Evolutionary conservation across 2,329 filamentous ascomycete genomes (phyloP).

Genomic region (Xylariaceae sp.): DNA sequence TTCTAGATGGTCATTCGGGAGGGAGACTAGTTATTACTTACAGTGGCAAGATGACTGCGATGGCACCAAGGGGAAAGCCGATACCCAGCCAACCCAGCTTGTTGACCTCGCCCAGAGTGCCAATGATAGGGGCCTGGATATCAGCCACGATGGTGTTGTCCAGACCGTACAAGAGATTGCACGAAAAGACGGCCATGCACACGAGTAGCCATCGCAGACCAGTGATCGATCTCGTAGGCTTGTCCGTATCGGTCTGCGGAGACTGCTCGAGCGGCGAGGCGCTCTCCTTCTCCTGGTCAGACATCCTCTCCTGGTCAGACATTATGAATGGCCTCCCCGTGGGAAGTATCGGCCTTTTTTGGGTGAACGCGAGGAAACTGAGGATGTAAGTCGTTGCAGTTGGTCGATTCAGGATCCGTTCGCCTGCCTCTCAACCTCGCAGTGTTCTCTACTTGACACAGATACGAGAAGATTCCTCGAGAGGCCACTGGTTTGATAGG

Average conservation of each 20-base stretch:
- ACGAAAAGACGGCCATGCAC: constrained; percentile 13
- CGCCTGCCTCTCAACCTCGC: no score
- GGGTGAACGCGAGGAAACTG: no score
- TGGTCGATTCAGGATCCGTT: no score
- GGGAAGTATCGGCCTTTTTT: no score
- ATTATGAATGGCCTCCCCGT: no score
- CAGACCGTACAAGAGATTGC: constrained; percentile 32
- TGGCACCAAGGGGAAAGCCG: constrained; percentile 35
- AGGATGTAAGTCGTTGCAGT: no score
- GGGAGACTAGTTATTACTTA: background rate
- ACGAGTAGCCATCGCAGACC: constrained; percentile 12
- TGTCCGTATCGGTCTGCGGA: background rate
- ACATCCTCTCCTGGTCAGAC: no score
- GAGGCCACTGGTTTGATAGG: no score
- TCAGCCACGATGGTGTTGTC: constrained; percentile 43
- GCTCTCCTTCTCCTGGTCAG: no score
- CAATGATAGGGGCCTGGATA: constrained; percentile 36
- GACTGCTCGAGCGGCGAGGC: no score
- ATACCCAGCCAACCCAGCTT: constrained; percentile 37
- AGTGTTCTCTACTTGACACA: no score
- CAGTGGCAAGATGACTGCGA: background rate
- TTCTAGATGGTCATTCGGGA: background rate
- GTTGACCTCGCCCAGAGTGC: constrained; percentile 29
- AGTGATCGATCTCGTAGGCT: constrained; percentile 9
- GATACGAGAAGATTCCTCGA: no score